phyloP scores from a whole-genome alignment of 768 basidiomycete genomes.

The Vishniacozyma victoriae region DNA sequence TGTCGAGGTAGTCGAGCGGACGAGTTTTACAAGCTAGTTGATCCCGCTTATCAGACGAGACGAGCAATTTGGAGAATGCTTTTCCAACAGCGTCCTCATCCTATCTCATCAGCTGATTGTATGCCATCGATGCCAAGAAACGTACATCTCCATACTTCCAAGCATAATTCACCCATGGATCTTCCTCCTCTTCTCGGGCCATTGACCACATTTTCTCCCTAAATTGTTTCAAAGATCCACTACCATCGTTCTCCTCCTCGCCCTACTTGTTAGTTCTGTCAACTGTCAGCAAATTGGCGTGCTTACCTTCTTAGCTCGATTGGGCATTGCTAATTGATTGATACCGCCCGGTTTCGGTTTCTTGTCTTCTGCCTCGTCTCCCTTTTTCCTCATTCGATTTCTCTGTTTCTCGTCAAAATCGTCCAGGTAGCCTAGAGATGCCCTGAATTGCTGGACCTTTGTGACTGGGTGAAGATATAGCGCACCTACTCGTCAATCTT shows the following conservation, averaged over 20 bases:
- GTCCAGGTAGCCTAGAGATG: constrained; percentile 44
- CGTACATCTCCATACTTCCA: constrained; percentile 25
- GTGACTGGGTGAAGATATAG: constrained; percentile 47
- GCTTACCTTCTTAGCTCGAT: no score
- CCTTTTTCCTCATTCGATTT: constrained; percentile 11
- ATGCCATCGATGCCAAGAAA: not conserved
- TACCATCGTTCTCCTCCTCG: constrained; percentile 37
- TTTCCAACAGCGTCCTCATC: constrained; percentile 22
- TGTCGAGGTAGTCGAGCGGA: constrained; percentile 34
- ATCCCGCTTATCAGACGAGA: constrained; percentile 24
- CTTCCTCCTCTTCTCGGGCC: constrained; percentile 24
- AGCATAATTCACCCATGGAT: constrained; percentile 30
- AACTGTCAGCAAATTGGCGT: no score
- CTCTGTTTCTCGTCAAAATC: constrained; percentile 29
- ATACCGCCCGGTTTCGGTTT: constrained; percentile 11
- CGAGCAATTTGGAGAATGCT: constrained; percentile 17
- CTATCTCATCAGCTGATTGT: constrained; percentile 4
- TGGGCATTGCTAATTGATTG: no score
- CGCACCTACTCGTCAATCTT: constrained; percentile 28
- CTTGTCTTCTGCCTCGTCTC: constrained; percentile 35
- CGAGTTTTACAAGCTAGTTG: constrained; percentile 29
- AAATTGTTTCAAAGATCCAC: constrained; percentile 37
- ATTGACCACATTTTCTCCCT: constrained; percentile 36
- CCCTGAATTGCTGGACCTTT: constrained; percentile 42
- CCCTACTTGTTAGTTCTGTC: no score